Percentiles rank a stretch among this genome's conserved stretches.
Evolutionary conservation across 23 red algal genomes (phyloP).

Genomic region (Gracilaria gracilis): DNA sequence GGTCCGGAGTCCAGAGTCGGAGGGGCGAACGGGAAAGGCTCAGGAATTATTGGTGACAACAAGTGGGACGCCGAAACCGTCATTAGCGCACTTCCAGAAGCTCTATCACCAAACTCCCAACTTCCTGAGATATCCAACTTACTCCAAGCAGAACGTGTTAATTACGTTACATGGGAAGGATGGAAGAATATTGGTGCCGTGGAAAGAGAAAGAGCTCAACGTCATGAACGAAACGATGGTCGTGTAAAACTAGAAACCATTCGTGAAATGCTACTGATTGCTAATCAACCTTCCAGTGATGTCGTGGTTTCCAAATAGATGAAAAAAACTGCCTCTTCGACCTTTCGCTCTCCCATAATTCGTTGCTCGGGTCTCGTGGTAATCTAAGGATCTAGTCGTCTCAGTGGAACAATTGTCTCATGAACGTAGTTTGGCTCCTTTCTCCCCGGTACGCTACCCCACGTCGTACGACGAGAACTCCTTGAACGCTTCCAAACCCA

Average conservation of each 20-base stretch:
- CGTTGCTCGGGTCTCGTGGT: no score
- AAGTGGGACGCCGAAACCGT: slow-evolving; percentile 67
- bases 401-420: no score
- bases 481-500: no score
- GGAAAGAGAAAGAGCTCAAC: slow-evolving; percentile 23
- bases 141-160: slow-evolving; percentile 8
- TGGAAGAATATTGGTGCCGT: slow-evolving; percentile 62
- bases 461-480: no score
- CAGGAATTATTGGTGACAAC: slow-evolving; percentile 66
- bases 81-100: slow-evolving; percentile 3
- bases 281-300: no score
- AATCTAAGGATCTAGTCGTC: no score
- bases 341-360: no score
- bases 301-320: no score
- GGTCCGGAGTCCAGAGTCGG: slow-evolving; percentile 43
- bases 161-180: slow-evolving; percentile 63
- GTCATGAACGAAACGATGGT: not conserved
- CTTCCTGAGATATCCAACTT: slow-evolving; percentile 17
- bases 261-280: slow-evolving; percentile 55
- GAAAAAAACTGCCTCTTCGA: no score
- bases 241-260: slow-evolving; percentile 57
- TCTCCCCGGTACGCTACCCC: no score
- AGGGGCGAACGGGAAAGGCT: slow-evolving; percentile 53
- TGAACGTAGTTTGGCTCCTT: no score
- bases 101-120: not conserved